Conservation (phyloP, 148 eudicot species). For the Amaranthus hypochondriacus region DNA sequence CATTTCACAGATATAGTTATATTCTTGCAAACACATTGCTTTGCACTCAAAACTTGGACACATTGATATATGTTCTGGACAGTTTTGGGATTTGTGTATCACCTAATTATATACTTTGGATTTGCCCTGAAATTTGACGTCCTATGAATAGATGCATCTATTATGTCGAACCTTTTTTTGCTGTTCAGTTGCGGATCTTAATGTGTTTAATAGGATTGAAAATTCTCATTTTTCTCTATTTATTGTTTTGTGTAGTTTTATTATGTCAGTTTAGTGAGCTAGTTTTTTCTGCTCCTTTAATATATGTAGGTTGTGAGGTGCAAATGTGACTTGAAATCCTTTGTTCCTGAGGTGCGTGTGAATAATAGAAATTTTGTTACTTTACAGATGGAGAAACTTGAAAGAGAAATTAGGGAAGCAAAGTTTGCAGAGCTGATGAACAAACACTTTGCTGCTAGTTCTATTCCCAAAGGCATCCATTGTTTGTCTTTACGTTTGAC, state of each 20-base stretch:
- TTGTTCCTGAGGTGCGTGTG: too few species aligned
- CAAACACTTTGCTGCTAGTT: conserved; percentile 95
- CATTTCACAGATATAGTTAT: neutral
- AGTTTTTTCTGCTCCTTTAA: neutral
- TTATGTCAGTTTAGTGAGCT: neutral
- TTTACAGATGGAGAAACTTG: conserved; percentile 92
- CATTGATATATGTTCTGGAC: neutral
- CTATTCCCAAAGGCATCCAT: conserved; percentile 94
- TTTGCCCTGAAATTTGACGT: too few species aligned
- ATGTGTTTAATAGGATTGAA: neutral
- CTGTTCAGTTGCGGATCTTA: neutral
- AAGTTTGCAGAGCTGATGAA: conserved; percentile 93
- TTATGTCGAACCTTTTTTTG: neutral
- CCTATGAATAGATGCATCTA: neutral
- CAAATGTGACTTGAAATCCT: neutral
- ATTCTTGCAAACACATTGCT: neutral
- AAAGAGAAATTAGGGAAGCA: conserved; percentile 77
- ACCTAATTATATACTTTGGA: neutral
- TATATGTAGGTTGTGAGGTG: neutral
- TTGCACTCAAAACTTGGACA: too few species aligned
- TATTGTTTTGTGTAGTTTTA: neutral
- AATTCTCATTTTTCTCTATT: neutral
- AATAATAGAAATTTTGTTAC: conserved; percentile 2
- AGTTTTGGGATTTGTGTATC: neutral
- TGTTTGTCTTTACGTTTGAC: conserved; percentile 94